phyloP scores from a whole-genome alignment of 1,139 yeast genomes.

The Suhomyces maxii region DNA sequence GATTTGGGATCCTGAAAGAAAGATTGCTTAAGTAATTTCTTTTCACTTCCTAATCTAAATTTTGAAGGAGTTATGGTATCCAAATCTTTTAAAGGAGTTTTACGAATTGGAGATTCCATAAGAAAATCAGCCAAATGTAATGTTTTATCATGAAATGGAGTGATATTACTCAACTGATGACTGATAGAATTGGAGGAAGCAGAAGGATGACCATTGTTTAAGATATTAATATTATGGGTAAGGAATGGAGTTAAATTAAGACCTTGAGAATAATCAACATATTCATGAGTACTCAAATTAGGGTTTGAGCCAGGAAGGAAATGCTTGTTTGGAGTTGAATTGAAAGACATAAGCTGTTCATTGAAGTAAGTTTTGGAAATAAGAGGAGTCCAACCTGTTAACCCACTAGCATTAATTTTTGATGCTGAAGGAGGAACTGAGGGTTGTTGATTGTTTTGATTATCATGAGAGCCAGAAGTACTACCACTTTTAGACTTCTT shows the following conservation, averaged over 20 bases:
- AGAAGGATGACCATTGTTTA: constrained; percentile 16
- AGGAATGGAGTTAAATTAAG: constrained; percentile 47
- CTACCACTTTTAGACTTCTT: constrained; percentile 7
- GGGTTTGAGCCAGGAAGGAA: constrained; percentile 6
- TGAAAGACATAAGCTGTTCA: constrained; percentile 37
- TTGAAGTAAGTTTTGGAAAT: constrained; percentile 40
- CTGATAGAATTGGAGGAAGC: constrained; percentile 16
- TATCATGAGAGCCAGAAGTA: constrained; percentile 1
- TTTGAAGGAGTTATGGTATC: constrained; percentile 48
- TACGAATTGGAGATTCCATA: constrained; percentile 44
- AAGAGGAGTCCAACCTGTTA: constrained; percentile 49
- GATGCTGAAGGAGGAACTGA: constrained; percentile 32
- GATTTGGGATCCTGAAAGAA: constrained; percentile 24
- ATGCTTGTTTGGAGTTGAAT: constrained; percentile 36
- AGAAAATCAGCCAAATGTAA: constrained; percentile 46
- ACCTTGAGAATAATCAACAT: constrained; percentile 38
- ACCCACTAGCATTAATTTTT: constrained; percentile 20
- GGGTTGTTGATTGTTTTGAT: constrained; percentile 9
- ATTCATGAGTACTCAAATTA: constrained; percentile 14
- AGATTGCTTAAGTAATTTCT: constrained; percentile 19
- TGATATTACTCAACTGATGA: constrained; percentile 28
- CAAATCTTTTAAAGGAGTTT: constrained; percentile 34
- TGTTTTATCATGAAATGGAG: constrained; percentile 48
- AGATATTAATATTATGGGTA: constrained; percentile 36
- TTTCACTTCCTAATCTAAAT: constrained; percentile 30